These are phyloP conservation scores for Coemansia sp. DNA, from an alignment of 192 early-diverging fungal species.

Conservation along the genomic window DNA sequence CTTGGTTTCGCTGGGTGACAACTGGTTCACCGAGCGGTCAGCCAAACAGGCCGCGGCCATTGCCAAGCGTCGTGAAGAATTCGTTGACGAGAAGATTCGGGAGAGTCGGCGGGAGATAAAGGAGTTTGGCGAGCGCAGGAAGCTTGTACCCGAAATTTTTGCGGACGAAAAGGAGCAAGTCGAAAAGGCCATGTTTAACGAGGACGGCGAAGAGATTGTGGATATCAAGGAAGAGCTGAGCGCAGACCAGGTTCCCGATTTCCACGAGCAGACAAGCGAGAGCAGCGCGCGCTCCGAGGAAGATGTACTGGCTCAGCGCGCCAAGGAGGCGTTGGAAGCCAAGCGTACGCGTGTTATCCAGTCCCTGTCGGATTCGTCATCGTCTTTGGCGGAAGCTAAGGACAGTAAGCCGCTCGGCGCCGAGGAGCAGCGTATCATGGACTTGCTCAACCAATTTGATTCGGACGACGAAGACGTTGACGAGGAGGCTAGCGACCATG, in stretches of 20 bases:
- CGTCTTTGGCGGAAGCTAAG: background rate
- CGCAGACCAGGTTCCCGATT: constrained; percentile 10
- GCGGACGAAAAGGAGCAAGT: constrained; percentile 5
- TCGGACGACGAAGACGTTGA: constrained; percentile 23
- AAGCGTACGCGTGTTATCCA: constrained; percentile 26
- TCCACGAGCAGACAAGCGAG: constrained; percentile 1
- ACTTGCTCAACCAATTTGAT: constrained; percentile 34
- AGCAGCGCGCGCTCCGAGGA: background rate
- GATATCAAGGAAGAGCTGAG: constrained; percentile 54
- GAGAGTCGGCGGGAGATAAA: constrained; percentile 13
- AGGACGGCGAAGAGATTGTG: constrained; percentile 53
- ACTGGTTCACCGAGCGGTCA: constrained; percentile 89
- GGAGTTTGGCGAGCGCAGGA: constrained; percentile 7
- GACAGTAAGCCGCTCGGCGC: constrained; percentile 5
- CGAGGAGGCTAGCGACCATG: constrained; percentile 7
- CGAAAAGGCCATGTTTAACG: constrained; percentile 24
- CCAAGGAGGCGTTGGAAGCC: background rate
- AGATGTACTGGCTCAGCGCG: background rate
- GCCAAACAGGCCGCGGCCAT: constrained; percentile 75
- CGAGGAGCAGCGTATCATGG: constrained; percentile 31
- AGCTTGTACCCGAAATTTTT: background rate
- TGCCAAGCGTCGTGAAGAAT: constrained; percentile 63
- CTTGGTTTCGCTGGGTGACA: constrained; percentile 84
- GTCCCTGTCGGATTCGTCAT: background rate
- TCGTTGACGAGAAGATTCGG: constrained; percentile 25